Evolutionary conservation across 768 basidiomycete species (phyloP).

Genomic region (Psilocybe cyanescens): DNA sequence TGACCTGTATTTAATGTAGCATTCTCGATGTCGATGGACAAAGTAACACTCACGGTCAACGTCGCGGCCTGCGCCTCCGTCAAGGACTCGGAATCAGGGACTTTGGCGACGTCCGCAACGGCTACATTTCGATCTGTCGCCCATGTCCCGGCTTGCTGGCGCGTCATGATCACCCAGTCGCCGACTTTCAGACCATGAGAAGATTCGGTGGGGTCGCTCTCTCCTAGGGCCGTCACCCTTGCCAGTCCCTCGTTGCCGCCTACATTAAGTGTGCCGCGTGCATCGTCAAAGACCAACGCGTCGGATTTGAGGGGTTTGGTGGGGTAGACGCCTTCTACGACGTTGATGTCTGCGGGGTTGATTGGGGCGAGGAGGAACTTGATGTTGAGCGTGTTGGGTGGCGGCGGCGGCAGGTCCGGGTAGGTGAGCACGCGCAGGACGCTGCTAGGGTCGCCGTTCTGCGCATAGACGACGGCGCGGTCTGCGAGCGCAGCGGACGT

Average conservation of each 20-base stretch:
- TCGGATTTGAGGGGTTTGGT: slow-evolving; percentile 50
- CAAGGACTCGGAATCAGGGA: slow-evolving; percentile 51
- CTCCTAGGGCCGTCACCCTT: slow-evolving; percentile 63
- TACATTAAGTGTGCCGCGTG: slow-evolving; percentile 50
- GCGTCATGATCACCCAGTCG: slow-evolving; percentile 79
- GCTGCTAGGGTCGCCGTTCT: slow-evolving; percentile 62
- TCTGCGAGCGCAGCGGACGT: slow-evolving; percentile 37
- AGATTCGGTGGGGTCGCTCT: slow-evolving; percentile 38
- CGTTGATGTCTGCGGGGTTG: slow-evolving; percentile 84
- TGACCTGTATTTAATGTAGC: slow-evolving; percentile 51
- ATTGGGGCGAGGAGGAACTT: slow-evolving; percentile 73
- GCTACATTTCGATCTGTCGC: slow-evolving; percentile 55
- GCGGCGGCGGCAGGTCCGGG: slow-evolving; percentile 53
- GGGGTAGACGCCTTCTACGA: slow-evolving; percentile 85
- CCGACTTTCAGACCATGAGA: slow-evolving; percentile 42
- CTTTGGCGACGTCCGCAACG: slow-evolving; percentile 59
- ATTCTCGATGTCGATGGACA: background rate
- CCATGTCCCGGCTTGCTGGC: slow-evolving; percentile 80
- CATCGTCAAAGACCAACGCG: slow-evolving; percentile 34
- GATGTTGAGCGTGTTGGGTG: slow-evolving; percentile 63
- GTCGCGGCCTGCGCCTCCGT: slow-evolving; percentile 74
- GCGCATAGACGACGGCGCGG: slow-evolving; percentile 69
- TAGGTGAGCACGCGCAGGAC: slow-evolving; percentile 61
- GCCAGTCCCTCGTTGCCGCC: slow-evolving; percentile 83
- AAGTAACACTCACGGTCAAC: slow-evolving; percentile 56